phyloP scores from a whole-genome alignment of 73 alveolate genomes.

The Symbiodinium pilosum region DNA sequence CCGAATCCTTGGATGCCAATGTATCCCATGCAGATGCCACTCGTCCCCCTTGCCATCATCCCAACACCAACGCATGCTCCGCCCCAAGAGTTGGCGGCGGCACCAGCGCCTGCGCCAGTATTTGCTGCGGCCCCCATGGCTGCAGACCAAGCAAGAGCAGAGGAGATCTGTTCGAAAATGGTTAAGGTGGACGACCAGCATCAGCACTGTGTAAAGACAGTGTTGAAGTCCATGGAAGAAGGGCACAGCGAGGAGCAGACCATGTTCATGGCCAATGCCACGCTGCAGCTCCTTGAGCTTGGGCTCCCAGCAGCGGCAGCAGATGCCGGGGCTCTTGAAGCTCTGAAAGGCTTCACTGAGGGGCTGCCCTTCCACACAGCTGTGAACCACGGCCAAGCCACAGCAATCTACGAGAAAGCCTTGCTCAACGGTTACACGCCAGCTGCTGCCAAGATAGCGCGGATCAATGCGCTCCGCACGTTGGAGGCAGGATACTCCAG shows the following conservation, averaged over 20 bases:
- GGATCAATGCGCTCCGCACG: constrained; percentile 9
- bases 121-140: background rate
- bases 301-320: constrained; percentile 39
- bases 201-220: constrained; percentile 20
- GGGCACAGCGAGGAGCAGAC: background rate
- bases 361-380: constrained; percentile 29
- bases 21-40: constrained; percentile 68
- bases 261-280: constrained; percentile 44
- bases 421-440: constrained; percentile 37
- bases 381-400: constrained; percentile 14
- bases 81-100: background rate
- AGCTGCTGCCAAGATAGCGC: constrained; percentile 40
- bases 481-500: background rate
- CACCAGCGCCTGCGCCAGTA: constrained; percentile 45
- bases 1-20: constrained; percentile 24
- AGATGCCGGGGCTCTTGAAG: constrained; percentile 36
- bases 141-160: constrained; percentile 8
- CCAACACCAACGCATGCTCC: constrained; percentile 31
- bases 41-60: constrained; percentile 57
- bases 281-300: constrained; percentile 11
- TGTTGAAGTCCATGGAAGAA: constrained; percentile 16
- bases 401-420: constrained; percentile 28
- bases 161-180: constrained; percentile 28
- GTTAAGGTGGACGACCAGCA: background rate
- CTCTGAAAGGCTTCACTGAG: background rate